phyloP scores from a whole-genome alignment of 805 yeast genomes.

The Hanseniaspora meyeri region DNA sequence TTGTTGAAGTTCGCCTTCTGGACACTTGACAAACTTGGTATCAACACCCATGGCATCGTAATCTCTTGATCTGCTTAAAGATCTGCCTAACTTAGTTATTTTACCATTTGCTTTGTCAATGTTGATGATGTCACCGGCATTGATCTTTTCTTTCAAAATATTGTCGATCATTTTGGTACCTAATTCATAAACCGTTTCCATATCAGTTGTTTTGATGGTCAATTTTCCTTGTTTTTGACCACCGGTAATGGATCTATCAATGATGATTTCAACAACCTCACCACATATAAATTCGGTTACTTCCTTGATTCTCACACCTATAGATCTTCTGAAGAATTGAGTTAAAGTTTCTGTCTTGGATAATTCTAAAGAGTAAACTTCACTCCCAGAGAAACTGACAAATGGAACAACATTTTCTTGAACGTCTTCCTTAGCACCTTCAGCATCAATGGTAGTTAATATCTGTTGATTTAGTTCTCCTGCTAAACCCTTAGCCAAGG shows the following conservation, averaged over 20 bases:
- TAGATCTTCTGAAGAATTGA: conserved; percentile 90
- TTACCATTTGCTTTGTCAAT: conserved; percentile 94
- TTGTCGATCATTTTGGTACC: conserved; percentile 93
- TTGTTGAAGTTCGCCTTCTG: conserved; percentile 96
- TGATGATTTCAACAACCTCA: conserved; percentile 94
- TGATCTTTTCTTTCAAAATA: conserved; percentile 82
- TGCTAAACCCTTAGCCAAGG: conserved; percentile 86
- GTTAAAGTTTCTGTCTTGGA: conserved; percentile 93
- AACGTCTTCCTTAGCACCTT: conserved; percentile 1
- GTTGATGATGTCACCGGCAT: conserved; percentile 93
- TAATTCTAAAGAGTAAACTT: conserved; percentile 79
- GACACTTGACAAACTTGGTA: conserved; percentile 93
- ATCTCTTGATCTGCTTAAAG: conserved; percentile 91
- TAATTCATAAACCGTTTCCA: conserved; percentile 95
- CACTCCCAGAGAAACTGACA: conserved; percentile 90
- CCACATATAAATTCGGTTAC: conserved; percentile 97
- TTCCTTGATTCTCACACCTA: conserved; percentile 90
- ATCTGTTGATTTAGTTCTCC: conserved; percentile 42
- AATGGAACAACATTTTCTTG: conserved; percentile 53
- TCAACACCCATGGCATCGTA: conserved; percentile 99
- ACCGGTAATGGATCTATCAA: conserved; percentile 85
- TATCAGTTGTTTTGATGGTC: conserved; percentile 92
- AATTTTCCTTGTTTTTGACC: conserved; percentile 98
- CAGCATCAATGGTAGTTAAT: conserved; percentile 32
- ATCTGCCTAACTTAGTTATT: conserved; percentile 86